These are phyloP conservation scores for Adansonia gregorii DNA, from an alignment of 441 rosid genomes.

Conservation along the genomic window DNA sequence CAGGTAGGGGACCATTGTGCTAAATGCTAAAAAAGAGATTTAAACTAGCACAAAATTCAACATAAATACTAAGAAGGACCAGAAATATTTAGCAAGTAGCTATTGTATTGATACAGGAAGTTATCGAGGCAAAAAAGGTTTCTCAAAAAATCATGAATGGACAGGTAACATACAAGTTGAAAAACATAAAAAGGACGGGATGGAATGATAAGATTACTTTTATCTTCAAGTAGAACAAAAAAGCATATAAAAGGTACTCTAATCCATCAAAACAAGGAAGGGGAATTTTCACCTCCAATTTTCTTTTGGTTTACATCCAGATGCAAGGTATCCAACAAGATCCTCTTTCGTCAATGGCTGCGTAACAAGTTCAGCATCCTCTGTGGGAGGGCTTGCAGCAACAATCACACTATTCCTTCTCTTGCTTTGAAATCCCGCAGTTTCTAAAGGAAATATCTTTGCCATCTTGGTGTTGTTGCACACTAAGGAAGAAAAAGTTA, in stretches of 20 bases:
- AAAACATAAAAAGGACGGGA: not conserved
- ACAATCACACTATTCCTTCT: constrained; percentile 58
- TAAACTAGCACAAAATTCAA: not conserved
- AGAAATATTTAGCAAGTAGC: too few species aligned
- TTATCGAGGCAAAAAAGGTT: too few species aligned
- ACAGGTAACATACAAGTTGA: not conserved
- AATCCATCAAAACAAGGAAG: constrained; percentile 11
- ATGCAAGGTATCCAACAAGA: constrained; percentile 81
- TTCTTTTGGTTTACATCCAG: constrained; percentile 91
- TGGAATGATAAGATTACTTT: not conserved
- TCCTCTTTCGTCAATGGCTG: constrained; percentile 86
- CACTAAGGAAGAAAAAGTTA: constrained; percentile 43
- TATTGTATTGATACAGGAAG: too few species aligned
- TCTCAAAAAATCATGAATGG: not conserved
- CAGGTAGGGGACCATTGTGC: not conserved
- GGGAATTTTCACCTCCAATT: constrained; percentile 67
- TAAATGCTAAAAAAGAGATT: not conserved
- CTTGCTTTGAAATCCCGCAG: constrained; percentile 35
- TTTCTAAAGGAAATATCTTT: constrained; percentile 29
- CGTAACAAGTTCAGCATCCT: constrained; percentile 62
- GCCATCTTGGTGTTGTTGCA: constrained; percentile 35
- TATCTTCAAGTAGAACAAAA: constrained; percentile 7
- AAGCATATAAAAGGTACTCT: not conserved
- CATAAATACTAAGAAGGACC: not conserved
- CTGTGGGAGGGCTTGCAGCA: constrained; percentile 90